Evolutionary conservation across 1,139 yeast genomes (phyloP).

Genomic region (Debaryomyces singareniensis): DNA sequence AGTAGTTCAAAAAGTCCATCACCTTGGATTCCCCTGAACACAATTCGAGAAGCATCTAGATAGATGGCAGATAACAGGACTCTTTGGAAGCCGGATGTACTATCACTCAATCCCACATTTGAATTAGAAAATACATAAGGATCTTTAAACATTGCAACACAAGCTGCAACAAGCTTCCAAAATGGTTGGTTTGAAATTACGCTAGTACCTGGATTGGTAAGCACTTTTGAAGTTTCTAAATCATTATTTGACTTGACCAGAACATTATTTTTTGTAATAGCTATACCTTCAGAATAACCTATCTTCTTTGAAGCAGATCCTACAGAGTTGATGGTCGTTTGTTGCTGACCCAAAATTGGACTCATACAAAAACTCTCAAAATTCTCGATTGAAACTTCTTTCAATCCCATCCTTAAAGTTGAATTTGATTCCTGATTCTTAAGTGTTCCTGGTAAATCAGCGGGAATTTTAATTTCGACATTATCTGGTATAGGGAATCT

Average conservation of each 20-base stretch:
- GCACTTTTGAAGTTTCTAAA: background rate
- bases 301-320: background rate
- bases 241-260: background rate
- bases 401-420: background rate
- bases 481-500: background rate
- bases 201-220: conserved; percentile 9
- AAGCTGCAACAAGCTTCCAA: conserved; percentile 63
- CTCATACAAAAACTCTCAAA: conserved; percentile 48
- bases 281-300: background rate
- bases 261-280: background rate
- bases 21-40: background rate
- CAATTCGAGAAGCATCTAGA: background rate
- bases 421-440: background rate
- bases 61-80: background rate
- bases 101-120: conserved; percentile 21
- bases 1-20: background rate
- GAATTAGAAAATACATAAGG: conserved; percentile 50
- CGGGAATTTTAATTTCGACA: background rate
- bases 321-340: conserved; percentile 9
- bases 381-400: conserved; percentile 39
- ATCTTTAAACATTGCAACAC: conserved; percentile 46
- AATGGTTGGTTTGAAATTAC: conserved; percentile 46
- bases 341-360: conserved; percentile 26
- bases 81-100: background rate
- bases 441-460: background rate